Percentiles rank a stretch among this genome's conserved stretches.
Evolutionary conservation across 2,329 filamentous ascomycete species (phyloP).

Genomic region (Aspergillus sp.): DNA sequence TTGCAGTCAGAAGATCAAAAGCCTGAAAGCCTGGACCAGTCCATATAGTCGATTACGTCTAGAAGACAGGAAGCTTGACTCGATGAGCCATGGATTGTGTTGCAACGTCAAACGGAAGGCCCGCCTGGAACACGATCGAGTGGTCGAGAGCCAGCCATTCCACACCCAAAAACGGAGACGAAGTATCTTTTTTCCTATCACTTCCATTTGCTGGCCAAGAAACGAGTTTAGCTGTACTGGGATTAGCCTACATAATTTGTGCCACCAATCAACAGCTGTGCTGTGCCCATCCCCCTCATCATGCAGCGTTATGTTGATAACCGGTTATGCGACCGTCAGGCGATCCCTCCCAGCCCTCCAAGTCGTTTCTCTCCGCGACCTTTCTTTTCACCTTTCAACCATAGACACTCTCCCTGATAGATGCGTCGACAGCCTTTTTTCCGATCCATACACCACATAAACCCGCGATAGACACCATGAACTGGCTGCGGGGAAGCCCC

Average conservation of each 20-base stretch:
- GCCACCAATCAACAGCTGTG: background rate
- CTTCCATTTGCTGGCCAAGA: background rate
- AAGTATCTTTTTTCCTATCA: background rate
- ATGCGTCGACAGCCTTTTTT: background rate
- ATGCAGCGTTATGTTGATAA: background rate
- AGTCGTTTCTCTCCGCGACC: background rate
- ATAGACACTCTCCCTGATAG: background rate
- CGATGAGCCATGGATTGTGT: background rate
- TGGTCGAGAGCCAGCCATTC: background rate
- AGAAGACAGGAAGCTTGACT: background rate
- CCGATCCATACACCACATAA: background rate
- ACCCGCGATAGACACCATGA: background rate
- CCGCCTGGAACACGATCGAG: background rate
- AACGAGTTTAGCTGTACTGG: background rate
- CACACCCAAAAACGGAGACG: background rate
- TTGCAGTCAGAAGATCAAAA: background rate
- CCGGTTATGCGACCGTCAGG: background rate
- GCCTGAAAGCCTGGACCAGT: background rate
- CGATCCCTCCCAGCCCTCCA: background rate
- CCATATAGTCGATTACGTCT: background rate
- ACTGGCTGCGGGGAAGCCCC: constrained; percentile 10
- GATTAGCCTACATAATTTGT: background rate
- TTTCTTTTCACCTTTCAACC: background rate
- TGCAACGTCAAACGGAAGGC: background rate
- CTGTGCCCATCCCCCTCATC: background rate